Conservation (phyloP, 2,329 filamentous ascomycete species). For the Epichloe sp. region DNA sequence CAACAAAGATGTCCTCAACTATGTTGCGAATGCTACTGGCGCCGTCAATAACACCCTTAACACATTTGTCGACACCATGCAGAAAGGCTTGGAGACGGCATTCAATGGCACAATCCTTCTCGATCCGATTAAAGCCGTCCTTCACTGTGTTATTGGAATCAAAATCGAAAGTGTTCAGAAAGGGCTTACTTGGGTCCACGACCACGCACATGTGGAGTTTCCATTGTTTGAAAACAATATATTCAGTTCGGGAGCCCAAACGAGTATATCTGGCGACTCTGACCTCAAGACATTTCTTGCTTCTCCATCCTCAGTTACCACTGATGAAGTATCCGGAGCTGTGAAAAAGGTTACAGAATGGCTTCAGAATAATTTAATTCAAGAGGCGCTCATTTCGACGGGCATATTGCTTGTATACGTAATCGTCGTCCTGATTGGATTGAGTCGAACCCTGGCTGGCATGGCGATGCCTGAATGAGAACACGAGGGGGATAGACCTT, state of each 20-base stretch:
- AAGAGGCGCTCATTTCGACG: constrained; percentile 69
- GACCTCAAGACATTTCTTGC: constrained; percentile 60
- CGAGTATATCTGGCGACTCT: constrained; percentile 43
- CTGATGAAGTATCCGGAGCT: constrained; percentile 69
- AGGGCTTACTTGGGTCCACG: constrained; percentile 84
- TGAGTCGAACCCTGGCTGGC: constrained; percentile 50
- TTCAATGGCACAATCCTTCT: constrained; percentile 76
- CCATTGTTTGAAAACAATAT: constrained; percentile 67
- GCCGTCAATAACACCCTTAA: constrained; percentile 81
- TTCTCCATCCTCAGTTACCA: constrained; percentile 58
- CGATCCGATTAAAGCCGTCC: constrained; percentile 62
- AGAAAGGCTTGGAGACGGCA: constrained; percentile 55
- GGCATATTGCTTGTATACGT: constrained; percentile 66
- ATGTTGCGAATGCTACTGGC: constrained; percentile 71
- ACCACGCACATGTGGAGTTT: constrained; percentile 72
- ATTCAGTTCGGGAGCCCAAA: constrained; percentile 66
- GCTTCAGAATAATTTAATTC: constrained; percentile 54
- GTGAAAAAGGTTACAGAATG: constrained; percentile 56
- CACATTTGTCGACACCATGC: constrained; percentile 66
- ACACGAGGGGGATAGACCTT: constrained; percentile 5
- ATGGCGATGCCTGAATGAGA: constrained; percentile 46
- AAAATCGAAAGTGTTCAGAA: constrained; percentile 78
- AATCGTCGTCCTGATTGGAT: constrained; percentile 60
- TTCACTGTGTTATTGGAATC: constrained; percentile 76
- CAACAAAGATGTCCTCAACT: constrained; percentile 74